phyloP scores from a whole-genome alignment of 2,329 filamentous ascomycete species.

The Claviceps spartinae region DNA sequence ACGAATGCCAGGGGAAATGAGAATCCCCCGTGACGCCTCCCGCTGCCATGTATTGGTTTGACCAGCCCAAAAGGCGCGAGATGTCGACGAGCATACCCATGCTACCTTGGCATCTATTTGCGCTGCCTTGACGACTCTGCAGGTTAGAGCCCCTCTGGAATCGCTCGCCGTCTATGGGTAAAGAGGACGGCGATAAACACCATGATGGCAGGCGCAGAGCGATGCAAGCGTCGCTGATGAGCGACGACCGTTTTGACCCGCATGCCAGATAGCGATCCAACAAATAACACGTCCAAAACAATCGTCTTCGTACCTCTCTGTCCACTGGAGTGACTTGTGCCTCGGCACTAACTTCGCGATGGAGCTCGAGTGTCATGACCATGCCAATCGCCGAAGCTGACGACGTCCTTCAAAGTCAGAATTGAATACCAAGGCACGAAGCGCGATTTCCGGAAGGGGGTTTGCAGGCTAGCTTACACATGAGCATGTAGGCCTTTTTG shows the following conservation, averaged over 20 bases:
- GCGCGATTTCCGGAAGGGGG: neutral
- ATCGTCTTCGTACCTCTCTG: slow-evolving; percentile 60
- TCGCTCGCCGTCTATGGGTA: slow-evolving; percentile 62
- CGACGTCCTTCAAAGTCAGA: neutral
- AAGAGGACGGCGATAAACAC: slow-evolving; percentile 45
- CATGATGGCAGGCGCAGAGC: slow-evolving; percentile 63
- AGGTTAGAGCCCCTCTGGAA: slow-evolving; percentile 70
- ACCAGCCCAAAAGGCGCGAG: slow-evolving; percentile 66
- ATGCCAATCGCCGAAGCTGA: slow-evolving; percentile 45
- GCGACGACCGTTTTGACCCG: slow-evolving; percentile 68
- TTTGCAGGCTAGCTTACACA: slow-evolving; percentile 37
- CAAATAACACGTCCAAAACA: slow-evolving; percentile 83
- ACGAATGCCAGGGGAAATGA: slow-evolving; percentile 80
- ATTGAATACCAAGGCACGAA: neutral
- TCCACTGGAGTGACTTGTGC: slow-evolving; percentile 52
- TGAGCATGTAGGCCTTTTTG: slow-evolving; percentile 76
- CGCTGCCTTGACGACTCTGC: slow-evolving; percentile 54
- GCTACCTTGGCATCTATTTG: slow-evolving; percentile 60
- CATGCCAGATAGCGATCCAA: slow-evolving; percentile 74
- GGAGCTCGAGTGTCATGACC: slow-evolving; percentile 68
- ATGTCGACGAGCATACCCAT: slow-evolving; percentile 77
- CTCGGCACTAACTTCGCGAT: slow-evolving; percentile 57
- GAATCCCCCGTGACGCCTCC: slow-evolving; percentile 82
- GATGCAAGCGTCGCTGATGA: slow-evolving; percentile 66
- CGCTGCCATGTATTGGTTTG: slow-evolving; percentile 70